Evolutionary conservation across 2,329 filamentous ascomycete genomes (phyloP).

Genomic region (Penicillium sp.): DNA sequence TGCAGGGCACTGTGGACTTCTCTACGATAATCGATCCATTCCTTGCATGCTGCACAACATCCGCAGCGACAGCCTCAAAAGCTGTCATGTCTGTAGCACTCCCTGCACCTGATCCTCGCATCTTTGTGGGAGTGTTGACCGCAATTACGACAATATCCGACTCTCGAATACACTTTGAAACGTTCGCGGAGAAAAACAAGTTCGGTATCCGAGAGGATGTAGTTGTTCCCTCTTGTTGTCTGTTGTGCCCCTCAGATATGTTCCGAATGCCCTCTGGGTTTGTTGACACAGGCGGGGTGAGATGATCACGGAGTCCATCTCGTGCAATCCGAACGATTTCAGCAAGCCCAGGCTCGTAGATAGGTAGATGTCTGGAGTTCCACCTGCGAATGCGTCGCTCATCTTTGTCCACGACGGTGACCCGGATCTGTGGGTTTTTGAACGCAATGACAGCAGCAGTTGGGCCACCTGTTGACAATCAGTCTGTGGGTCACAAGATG

Average conservation of each 20-base stretch:
- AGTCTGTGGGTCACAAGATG: background rate
- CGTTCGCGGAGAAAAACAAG: constrained; percentile 69
- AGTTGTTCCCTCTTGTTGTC: background rate
- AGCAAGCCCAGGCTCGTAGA: constrained; percentile 29
- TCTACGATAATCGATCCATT: constrained; percentile 72
- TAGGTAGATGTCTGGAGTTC: constrained; percentile 27
- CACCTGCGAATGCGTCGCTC: constrained; percentile 23
- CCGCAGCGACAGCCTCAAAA: constrained; percentile 66
- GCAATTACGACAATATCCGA: constrained; percentile 73
- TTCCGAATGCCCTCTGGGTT: background rate
- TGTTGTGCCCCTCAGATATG: background rate
- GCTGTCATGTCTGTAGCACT: constrained; percentile 69
- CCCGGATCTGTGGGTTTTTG: constrained; percentile 27
- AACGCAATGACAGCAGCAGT: constrained; percentile 27
- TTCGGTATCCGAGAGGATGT: constrained; percentile 49
- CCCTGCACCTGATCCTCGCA: constrained; percentile 64
- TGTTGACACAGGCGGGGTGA: background rate
- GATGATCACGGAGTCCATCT: background rate
- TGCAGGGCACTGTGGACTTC: constrained; percentile 76
- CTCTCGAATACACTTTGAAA: constrained; percentile 59
- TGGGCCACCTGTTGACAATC: constrained; percentile 15
- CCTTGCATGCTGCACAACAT: constrained; percentile 65
- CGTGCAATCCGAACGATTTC: constrained; percentile 16
- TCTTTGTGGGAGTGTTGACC: constrained; percentile 78
- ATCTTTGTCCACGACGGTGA: constrained; percentile 28